phyloP scores from a whole-genome alignment of 2,329 filamentous ascomycete species.

The Xylariomycetidae sp. region DNA sequence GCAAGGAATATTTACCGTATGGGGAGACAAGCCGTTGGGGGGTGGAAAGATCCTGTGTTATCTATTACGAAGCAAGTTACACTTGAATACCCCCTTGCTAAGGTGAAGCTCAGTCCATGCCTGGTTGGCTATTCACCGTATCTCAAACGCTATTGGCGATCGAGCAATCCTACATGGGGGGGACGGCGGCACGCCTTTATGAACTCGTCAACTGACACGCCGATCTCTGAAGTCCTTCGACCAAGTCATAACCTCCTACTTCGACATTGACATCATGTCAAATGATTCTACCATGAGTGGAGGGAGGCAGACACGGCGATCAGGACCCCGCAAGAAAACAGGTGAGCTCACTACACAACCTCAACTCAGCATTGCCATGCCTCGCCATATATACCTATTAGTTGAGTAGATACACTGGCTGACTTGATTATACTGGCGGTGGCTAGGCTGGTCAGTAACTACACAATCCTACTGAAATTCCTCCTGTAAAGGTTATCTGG shows the following conservation, averaged over 20 bases:
- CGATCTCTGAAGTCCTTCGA: too few species aligned
- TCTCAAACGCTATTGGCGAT: background rate
- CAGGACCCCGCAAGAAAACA: constrained; percentile 1
- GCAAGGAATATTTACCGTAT: too few species aligned
- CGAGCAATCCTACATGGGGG: too few species aligned
- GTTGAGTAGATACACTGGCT: background rate
- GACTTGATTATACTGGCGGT: background rate
- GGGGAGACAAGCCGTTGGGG: too few species aligned
- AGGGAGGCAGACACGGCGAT: constrained; percentile 1
- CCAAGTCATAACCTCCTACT: background rate
- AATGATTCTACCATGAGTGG: background rate
- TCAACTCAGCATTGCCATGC: background rate
- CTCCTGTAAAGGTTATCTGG: background rate
- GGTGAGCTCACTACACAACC: constrained; percentile 1
- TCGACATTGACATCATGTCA: background rate
- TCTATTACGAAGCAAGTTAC: too few species aligned
- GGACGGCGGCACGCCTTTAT: too few species aligned
- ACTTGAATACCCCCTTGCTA: background rate
- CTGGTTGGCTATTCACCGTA: too few species aligned
- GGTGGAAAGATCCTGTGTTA: too few species aligned
- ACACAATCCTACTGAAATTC: constrained; percentile 14
- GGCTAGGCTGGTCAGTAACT: constrained; percentile 10
- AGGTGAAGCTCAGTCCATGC: too few species aligned
- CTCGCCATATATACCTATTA: background rate
- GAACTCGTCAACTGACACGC: too few species aligned